Conservation (phyloP, 371 early-diverging fungal genomes). For the Rhizopus arrhizus region DNA sequence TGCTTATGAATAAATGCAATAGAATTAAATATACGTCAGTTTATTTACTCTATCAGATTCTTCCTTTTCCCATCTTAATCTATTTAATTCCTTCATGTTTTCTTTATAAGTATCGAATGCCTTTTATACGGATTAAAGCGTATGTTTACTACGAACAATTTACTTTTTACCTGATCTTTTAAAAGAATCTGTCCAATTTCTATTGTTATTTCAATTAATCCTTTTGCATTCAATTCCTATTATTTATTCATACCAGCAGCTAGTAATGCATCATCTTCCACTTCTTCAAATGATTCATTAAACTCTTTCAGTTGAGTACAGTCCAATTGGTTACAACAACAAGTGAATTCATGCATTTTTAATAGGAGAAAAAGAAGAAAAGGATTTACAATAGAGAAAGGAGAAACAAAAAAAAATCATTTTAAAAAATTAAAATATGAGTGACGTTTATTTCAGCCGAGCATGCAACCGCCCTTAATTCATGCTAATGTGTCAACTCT, state of each 20-base stretch:
- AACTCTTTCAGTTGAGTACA: constrained; percentile 12
- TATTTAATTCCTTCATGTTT: constrained; percentile 16
- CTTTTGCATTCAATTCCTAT: background rate
- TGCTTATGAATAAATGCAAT: background rate
- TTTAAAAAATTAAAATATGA: no score
- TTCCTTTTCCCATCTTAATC: constrained; percentile 17
- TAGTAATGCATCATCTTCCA: constrained; percentile 18
- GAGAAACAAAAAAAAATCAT: no score
- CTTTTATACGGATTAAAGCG: constrained; percentile 1
- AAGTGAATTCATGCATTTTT: constrained; percentile 10
- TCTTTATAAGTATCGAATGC: constrained; percentile 11
- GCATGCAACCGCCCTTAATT: no score
- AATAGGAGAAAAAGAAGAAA: constrained; percentile 4
- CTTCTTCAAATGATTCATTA: constrained; percentile 17
- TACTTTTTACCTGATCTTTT: constrained; percentile 8
- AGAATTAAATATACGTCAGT: background rate
- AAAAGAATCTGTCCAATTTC: constrained; percentile 26
- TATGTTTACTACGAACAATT: background rate
- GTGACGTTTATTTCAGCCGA: no score
- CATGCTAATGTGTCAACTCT: no score
- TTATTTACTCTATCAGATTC: constrained; percentile 14
- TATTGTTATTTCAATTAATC: background rate
- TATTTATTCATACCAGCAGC: constrained; percentile 20
- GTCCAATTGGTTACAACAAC: constrained; percentile 17
- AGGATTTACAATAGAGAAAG: background rate